These are phyloP conservation scores for Lipomyces yamanashiensis DNA, from an alignment of 805 yeast species.

Conservation along the genomic window DNA sequence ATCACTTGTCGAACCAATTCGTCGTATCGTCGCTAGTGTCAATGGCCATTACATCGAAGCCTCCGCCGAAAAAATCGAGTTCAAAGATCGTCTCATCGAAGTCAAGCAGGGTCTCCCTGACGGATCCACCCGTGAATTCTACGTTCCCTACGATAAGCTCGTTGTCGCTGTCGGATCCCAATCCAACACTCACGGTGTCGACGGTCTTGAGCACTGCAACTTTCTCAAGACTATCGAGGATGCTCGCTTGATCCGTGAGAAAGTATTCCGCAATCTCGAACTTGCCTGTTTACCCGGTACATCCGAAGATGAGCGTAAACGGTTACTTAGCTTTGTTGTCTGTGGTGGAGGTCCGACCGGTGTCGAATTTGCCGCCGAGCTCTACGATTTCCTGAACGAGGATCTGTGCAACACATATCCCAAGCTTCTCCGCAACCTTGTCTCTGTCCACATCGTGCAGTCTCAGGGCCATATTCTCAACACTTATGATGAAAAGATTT, in stretches of 20 bases:
- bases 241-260: slow-evolving; percentile 60
- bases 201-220: slow-evolving; percentile 65
- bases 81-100: slow-evolving; percentile 61
- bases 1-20: slow-evolving; percentile 65
- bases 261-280: slow-evolving; percentile 61
- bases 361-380: slow-evolving; percentile 74
- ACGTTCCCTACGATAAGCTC: slow-evolving; percentile 72
- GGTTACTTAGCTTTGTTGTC: slow-evolving; percentile 63
- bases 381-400: slow-evolving; percentile 67
- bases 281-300: slow-evolving; percentile 69
- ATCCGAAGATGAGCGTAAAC: slow-evolving; percentile 64
- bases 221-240: slow-evolving; percentile 70
- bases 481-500: slow-evolving; percentile 68
- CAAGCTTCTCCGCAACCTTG: slow-evolving; percentile 61
- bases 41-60: slow-evolving; percentile 69
- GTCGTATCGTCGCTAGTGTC: slow-evolving; percentile 57
- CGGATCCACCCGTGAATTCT: slow-evolving; percentile 54
- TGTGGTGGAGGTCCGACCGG: slow-evolving; percentile 83
- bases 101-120: slow-evolving; percentile 53
- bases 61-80: slow-evolving; percentile 61
- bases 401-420: slow-evolving; percentile 64
- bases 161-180: slow-evolving; percentile 73
- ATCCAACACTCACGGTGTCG: slow-evolving; percentile 71
- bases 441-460: slow-evolving; percentile 71
- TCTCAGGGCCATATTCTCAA: slow-evolving; percentile 69